Conservation (phyloP, 2,329 filamentous ascomycete genomes). For the Albophoma yamanashiensis region DNA sequence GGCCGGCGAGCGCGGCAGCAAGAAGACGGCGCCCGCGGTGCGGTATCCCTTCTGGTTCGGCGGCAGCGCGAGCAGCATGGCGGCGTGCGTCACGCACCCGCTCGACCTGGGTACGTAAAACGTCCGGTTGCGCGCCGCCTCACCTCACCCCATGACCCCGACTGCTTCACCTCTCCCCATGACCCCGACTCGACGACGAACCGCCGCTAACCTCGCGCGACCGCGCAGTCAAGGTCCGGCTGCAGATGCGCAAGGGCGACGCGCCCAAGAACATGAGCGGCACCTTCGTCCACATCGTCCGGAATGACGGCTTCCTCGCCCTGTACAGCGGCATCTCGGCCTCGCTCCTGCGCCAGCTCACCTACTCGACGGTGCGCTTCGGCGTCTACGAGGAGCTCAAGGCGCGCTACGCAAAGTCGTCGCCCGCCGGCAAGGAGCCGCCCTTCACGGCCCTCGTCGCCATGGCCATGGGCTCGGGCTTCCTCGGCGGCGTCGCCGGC, state of each 20-base stretch:
- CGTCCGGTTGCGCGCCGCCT: not conserved
- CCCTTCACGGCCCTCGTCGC: conserved; percentile 68
- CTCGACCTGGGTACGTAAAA: conserved; percentile 71
- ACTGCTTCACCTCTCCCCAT: too few relatives aligned
- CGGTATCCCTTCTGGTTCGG: conserved; percentile 92
- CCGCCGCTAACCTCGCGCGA: not conserved
- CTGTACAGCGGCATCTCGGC: conserved; percentile 90
- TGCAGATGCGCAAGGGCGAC: conserved; percentile 73
- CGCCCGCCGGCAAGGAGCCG: conserved; percentile 36
- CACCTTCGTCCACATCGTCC: conserved; percentile 75
- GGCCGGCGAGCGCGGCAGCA: conserved; percentile 16
- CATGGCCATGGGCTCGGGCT: conserved; percentile 74
- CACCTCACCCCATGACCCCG: too few relatives aligned
- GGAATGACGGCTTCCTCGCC: conserved; percentile 63
- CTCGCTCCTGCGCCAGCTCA: conserved; percentile 84
- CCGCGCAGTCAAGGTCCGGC: conserved; percentile 46
- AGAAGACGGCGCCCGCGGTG: conserved; percentile 27
- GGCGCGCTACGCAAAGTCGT: conserved; percentile 41
- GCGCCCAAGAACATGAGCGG: conserved; percentile 72
- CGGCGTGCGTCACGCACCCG: conserved; percentile 85
- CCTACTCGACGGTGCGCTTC: conserved; percentile 94
- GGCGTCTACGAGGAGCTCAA: conserved; percentile 95
- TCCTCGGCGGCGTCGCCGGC: conserved; percentile 79
- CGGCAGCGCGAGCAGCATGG: conserved; percentile 85
- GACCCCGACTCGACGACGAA: too few relatives aligned